Evolutionary conservation across 1,284 basidiomycete genomes (phyloP), one percentile per base, ranked within the genome.

Genomic region (Cryptococcus neoformans): DNA sequence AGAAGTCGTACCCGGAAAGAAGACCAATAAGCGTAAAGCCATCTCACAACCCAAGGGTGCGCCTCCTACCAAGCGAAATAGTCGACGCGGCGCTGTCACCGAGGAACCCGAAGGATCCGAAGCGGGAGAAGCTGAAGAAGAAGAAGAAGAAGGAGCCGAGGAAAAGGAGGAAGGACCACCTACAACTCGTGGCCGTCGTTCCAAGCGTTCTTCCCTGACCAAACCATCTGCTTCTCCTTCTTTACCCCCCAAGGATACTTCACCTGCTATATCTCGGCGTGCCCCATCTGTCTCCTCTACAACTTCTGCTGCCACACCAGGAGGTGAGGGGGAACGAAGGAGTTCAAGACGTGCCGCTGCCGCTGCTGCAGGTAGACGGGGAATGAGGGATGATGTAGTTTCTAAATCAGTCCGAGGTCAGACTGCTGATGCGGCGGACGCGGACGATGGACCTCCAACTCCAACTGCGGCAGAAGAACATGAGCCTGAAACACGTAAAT

Each of bases 351-450:
- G 62, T 36, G 34, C 57, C 11, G 14, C 59, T 7, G 38, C 36
- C 10, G 16, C 41, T 8, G 44, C 42, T 36, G 49, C 35, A 39
- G 49, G 51, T 28, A 34, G 56, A 35, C 51, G 63, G 41, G 61
- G 58, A 6, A 65, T 70, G 63, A 52, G 69, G n/a, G 69, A 72
- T 51, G 68, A 69, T n/a, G 62, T 73, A 2, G 66, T 69, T 2
- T 57, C 64, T 14, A 73, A 69, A 49, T 54, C 62, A 28, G 68
- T 66, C 6, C 63, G 68, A 7, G 71, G 64, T 8, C 65, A 69
- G 16, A 62, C 60, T 48, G 63, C 62, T 3, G 65, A 64, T 0
- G 55, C 56, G 28, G 67, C 60, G 41, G 61, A 64, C 28, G 45
- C 46, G 28, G 58, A 66, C 21, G 62, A 57, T 12, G 52, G 58